Base-by-base conservation (phyloP, 2,329 filamentous ascomycete species). In the Ophidiomyces ophidiicola region DNA sequence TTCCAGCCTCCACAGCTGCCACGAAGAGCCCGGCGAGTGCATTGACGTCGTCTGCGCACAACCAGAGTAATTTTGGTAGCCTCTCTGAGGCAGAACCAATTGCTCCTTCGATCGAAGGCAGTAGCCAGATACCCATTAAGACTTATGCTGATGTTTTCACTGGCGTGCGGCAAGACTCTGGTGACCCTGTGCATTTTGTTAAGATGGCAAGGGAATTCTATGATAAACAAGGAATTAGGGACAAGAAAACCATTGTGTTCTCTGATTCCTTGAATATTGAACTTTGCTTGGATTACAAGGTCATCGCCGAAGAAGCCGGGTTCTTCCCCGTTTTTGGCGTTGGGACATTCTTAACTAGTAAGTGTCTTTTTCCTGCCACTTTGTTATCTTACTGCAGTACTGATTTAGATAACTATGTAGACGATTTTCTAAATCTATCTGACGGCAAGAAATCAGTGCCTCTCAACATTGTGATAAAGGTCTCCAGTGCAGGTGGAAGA, bases 391-490 rank as follows among this genome's bases (percentile, higher is more conserved):
- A 1, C 6, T 14, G 11, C 28, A 12, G 7, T 15, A 20, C 33
- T 28, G 21, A 28, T 24, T 5, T 18, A 30, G 14, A 5, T 23
- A 30, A 18, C 4, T 21, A 17, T 38, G 28, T 28, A 74, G 76
- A 98, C 54, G 90, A 98, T 60, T 98, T 90, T 57, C 66, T 65
- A n/a, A 75, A 81, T 48, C 65, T 72, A 44, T 76, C 70, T 24
- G 82, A 78, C 1, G 78, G 79, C 26, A 76, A 77, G 50, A 96
- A 94, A 62, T 94, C 87, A 0, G 76, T 78, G 11, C 90, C 90
- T 0, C 66, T 98, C 39, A 98, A 98, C 54, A 98, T 98, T 52
- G 90, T 98, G 50, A 94, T 98, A 64, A 98, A 98, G 65, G 72
- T 98, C 44, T 84, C 83, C 46, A 86, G 83, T 6, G 90, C 86